These are phyloP conservation scores for Septoria linicola DNA, from an alignment of 2,329 filamentous ascomycete genomes.

Conservation along the genomic window DNA sequence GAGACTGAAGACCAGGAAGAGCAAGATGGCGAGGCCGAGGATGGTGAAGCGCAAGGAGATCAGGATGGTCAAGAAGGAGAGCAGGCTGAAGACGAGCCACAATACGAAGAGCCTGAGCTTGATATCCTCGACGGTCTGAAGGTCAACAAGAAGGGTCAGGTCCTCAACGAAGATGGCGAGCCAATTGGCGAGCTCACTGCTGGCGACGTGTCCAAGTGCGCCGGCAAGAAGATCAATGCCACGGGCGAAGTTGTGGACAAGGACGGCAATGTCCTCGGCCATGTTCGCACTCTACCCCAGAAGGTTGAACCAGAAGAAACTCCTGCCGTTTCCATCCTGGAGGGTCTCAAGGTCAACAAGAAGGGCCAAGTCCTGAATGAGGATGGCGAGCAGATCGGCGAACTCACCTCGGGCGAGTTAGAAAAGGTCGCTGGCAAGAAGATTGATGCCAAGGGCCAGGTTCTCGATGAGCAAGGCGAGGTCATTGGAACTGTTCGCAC, in stretches of 20 bases:
- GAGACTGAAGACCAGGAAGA: constrained; percentile 43
- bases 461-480: constrained; percentile 61
- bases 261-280: constrained; percentile 62
- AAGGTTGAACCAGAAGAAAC: constrained; percentile 40
- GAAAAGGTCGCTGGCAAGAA: constrained; percentile 64
- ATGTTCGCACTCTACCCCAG: constrained; percentile 54
- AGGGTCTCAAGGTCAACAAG: constrained; percentile 60
- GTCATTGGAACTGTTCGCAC: constrained; percentile 59
- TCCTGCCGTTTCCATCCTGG: constrained; percentile 45
- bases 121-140: constrained; percentile 54
- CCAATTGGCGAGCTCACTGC: constrained; percentile 54
- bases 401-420: constrained; percentile 58
- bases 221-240: constrained; percentile 64
- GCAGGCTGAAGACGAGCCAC: constrained; percentile 22
- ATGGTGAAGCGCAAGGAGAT: constrained; percentile 17
- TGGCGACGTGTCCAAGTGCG: constrained; percentile 61
- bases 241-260: constrained; percentile 65
- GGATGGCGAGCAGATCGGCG: constrained; percentile 54
- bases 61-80: neutral
- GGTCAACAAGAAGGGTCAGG: constrained; percentile 59
- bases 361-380: constrained; percentile 55
- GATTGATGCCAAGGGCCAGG: constrained; percentile 62
- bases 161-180: constrained; percentile 55
- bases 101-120: constrained; percentile 40
- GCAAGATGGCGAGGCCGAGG: constrained; percentile 26